Conservation (phyloP, 192 early-diverging fungal species). For the Coemansia sp. region DNA sequence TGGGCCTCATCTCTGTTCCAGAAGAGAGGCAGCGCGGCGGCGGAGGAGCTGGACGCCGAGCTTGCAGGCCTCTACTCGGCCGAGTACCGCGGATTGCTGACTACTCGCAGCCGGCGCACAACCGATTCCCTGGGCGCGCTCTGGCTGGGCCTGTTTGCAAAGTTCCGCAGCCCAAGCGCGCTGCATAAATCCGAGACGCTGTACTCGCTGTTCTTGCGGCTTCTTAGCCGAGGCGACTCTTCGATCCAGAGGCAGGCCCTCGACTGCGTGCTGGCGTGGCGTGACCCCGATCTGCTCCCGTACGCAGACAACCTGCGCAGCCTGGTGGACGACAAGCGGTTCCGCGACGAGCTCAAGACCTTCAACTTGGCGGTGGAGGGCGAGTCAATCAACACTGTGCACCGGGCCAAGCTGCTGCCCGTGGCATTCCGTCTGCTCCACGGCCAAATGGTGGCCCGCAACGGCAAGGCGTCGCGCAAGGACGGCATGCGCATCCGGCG, state of each 20-base stretch:
- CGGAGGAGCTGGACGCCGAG: slow-evolving; percentile 6
- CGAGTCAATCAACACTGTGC: slow-evolving; percentile 56
- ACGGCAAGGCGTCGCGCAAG: slow-evolving; percentile 70
- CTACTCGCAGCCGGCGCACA: slow-evolving; percentile 10
- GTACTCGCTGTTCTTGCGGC: slow-evolving; percentile 54
- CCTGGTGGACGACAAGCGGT: slow-evolving; percentile 77
- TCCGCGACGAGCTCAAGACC: slow-evolving; percentile 84
- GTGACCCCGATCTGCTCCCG: slow-evolving; percentile 58
- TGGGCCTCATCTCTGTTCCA: slow-evolving; percentile 34
- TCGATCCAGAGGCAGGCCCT: slow-evolving; percentile 74
- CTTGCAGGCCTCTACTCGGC: neutral
- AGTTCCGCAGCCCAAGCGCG: slow-evolving; percentile 32
- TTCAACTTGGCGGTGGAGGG: slow-evolving; percentile 65
- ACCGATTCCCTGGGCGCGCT: slow-evolving; percentile 14
- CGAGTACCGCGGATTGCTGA: slow-evolving; percentile 21
- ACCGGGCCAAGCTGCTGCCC: slow-evolving; percentile 69
- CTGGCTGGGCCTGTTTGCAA: slow-evolving; percentile 38
- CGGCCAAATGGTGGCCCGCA: slow-evolving; percentile 80
- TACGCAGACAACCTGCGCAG: slow-evolving; percentile 75
- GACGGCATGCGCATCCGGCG: slow-evolving; percentile 68
- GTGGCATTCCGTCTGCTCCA: slow-evolving; percentile 80
- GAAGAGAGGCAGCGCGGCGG: slow-evolving; percentile 1
- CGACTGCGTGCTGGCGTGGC: slow-evolving; percentile 83
- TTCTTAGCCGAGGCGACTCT: slow-evolving; percentile 78
- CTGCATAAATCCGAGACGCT: slow-evolving; percentile 17